These are phyloP conservation scores for Cylindrodendrum hubeiense DNA, from an alignment of 2,329 filamentous ascomycete genomes.

Conservation along the genomic window DNA sequence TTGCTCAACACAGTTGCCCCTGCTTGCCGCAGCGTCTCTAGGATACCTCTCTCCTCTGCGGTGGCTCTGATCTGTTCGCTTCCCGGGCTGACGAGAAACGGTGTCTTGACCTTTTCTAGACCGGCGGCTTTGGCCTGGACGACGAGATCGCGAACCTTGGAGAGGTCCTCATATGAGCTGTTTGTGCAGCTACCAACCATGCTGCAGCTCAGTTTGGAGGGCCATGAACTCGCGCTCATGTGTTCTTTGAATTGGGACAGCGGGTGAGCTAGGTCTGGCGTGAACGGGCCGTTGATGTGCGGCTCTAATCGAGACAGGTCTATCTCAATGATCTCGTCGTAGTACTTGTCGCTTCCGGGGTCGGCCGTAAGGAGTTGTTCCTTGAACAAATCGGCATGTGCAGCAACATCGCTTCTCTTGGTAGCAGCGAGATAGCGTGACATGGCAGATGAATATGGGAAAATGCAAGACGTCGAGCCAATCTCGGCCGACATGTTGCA, in stretches of 20 bases:
- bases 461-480: constrained; percentile 52
- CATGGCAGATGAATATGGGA: constrained; percentile 51
- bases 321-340: constrained; percentile 51
- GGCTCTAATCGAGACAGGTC: constrained; percentile 49
- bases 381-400: constrained; percentile 39
- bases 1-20: constrained; percentile 49
- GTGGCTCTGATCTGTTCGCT: constrained; percentile 51
- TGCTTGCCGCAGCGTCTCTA: constrained; percentile 44
- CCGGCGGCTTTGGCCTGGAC: constrained; percentile 47
- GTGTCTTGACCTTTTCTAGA: constrained; percentile 43
- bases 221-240: constrained; percentile 46
- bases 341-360: constrained; percentile 46
- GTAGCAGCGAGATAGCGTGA: constrained; percentile 48
- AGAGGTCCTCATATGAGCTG: constrained; percentile 52
- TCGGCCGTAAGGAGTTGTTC: constrained; percentile 44
- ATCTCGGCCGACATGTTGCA: constrained; percentile 54
- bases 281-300: constrained; percentile 52
- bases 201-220: constrained; percentile 43
- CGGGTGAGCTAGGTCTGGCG: constrained; percentile 49
- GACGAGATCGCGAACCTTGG: constrained; percentile 45
- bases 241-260: constrained; percentile 46
- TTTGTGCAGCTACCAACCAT: constrained; percentile 53
- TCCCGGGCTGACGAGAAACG: constrained; percentile 48
- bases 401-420: constrained; percentile 41
- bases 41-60: constrained; percentile 45